Conservation (phyloP, 2,329 filamentous ascomycete species). For the Aulographum hederae region DNA sequence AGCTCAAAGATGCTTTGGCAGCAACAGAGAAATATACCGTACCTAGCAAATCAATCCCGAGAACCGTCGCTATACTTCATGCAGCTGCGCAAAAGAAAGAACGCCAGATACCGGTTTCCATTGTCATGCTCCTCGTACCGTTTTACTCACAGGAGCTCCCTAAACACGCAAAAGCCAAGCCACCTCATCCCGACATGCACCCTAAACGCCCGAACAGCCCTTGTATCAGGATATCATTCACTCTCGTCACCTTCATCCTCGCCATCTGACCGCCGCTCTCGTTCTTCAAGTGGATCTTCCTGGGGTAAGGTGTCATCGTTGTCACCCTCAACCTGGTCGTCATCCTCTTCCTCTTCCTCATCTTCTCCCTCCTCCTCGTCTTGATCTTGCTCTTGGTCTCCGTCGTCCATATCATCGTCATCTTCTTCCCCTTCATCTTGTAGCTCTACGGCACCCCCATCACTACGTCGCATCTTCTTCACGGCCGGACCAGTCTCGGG, state of each 20-base stretch:
- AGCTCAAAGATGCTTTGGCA: no score
- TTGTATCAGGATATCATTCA: no score
- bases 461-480: conserved; percentile 19
- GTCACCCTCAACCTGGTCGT: conserved; percentile 31
- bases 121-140: no score
- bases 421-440: conserved; percentile 20
- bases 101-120: no score
- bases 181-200: no score
- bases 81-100: no score
- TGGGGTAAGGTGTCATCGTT: conserved; percentile 35
- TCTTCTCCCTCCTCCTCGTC: conserved; percentile 27
- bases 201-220: no score
- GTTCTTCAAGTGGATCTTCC: conserved; percentile 9
- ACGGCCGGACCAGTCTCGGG: conserved; percentile 27
- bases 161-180: no score
- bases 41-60: no score
- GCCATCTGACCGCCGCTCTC: neutral
- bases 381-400: conserved; percentile 18
- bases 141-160: no score
- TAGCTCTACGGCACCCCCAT: conserved; percentile 13
- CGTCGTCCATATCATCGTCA: conserved; percentile 17
- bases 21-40: no score
- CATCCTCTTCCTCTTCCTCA: conserved; percentile 25
- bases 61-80: no score
- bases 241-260: neutral